Base-by-base conservation (phyloP, 108 stramenopile genomes). In the Seminavis robusta region DNA sequence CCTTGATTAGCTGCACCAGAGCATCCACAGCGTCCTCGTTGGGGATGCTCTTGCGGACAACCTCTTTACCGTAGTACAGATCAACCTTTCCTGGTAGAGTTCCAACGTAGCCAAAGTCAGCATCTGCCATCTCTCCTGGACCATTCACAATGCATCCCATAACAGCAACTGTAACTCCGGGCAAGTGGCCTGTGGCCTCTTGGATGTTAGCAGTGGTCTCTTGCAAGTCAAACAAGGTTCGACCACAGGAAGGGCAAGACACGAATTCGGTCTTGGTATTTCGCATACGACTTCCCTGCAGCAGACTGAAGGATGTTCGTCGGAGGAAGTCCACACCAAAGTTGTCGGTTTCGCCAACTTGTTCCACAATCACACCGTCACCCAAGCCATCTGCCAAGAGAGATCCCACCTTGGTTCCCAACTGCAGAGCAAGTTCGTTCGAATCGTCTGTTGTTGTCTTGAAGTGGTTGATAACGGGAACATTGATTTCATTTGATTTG, bases 101-200 rank as follows among this genome's bases (percentile, higher is more conserved):
- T 40, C 97, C 97, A 27, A 97, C 97, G 60, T 97, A 95, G 52
- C 97, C 97, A 71, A 97, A 97, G 65, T 97, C 97, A 41, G 97
- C 97, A 70, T 97, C 97, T 3, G 97, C 97, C 97, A 97, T 97
- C 67, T 97, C 97, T 36, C 97, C 97, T 10, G 95, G 95, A 43
- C 97, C 97, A 65, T 97, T 97, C 33, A 97, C 97, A 41, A 97
- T 97, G 83, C 97, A 97, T 30, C 97, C 97, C 97, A 97, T 97
- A 41, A 97, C 90, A n/a, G 97, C 97, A 61, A 97, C 87, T 5
- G 95, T 88, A 16, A 97, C 97, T 8, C 97, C 97, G 27, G 97
- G 95, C 59, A 97, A 76, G 59, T 97, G 97, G 17, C 96, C 97
- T 5, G 97, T 97, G 5, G 86, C 84, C 19, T 90, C 89, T 57